Conservation (phyloP, 2,329 filamentous ascomycete species). For the Rosellinia necatrix region DNA sequence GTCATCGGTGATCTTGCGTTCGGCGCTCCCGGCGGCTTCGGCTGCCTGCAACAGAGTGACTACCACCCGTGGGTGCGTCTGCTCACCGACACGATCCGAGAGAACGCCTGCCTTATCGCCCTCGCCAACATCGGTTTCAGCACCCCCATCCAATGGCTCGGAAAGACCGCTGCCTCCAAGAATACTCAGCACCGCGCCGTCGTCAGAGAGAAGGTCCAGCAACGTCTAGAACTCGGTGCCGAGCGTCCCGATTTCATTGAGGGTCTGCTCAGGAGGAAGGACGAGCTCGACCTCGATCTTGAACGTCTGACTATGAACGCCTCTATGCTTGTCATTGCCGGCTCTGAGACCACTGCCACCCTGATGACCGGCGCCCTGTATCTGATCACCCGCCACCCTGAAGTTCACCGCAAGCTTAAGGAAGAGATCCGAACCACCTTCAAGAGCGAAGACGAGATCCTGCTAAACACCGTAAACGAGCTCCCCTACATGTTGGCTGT, state of each 20-base stretch:
- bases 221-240: conserved; percentile 37
- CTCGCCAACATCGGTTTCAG: conserved; percentile 28
- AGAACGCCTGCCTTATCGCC: conserved; percentile 29
- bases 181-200: conserved; percentile 32
- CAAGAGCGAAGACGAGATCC: conserved; percentile 46
- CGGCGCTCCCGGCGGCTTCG: conserved; percentile 46
- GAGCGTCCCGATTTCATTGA: conserved; percentile 43
- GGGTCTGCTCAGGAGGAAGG: conserved; percentile 39
- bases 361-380: conserved; percentile 47
- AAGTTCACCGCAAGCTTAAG: conserved; percentile 40
- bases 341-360: conserved; percentile 57
- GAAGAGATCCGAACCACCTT: conserved; percentile 48
- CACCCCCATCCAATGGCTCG: conserved; percentile 26
- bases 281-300: conserved; percentile 32
- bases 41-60: conserved; percentile 41
- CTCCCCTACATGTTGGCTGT: conserved; percentile 49
- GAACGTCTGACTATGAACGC: conserved; percentile 34
- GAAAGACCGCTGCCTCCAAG: conserved; percentile 25
- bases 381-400: conserved; percentile 46
- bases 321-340: conserved; percentile 48
- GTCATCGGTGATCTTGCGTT: conserved; percentile 54
- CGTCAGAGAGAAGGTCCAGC: conserved; percentile 33
- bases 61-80: conserved; percentile 44
- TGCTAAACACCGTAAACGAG: conserved; percentile 39
- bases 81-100: conserved; percentile 38